phyloP scores from a whole-genome alignment of 495 filamentous ascomycete species.

The Xylaria cubensis region DNA sequence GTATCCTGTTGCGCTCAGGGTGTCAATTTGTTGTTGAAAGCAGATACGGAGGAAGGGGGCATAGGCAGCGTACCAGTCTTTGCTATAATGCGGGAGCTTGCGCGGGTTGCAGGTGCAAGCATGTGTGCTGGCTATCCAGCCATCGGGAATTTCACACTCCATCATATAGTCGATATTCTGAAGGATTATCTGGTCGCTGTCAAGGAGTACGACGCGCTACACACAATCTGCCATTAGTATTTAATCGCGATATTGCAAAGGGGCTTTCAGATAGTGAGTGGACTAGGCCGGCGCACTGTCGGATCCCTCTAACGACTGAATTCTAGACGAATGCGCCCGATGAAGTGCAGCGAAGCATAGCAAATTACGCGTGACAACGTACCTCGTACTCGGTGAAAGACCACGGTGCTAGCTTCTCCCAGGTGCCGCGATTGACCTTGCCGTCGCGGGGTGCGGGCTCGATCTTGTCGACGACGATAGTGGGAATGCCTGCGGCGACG shows the following conservation, averaged over 20 bases:
- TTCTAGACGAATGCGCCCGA: constrained; percentile 11
- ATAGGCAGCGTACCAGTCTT: constrained; percentile 36
- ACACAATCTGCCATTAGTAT: constrained; percentile 13
- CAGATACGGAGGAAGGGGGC: neutral
- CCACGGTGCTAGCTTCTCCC: constrained; percentile 53
- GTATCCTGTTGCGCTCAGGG: constrained; percentile 32
- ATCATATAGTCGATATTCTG: constrained; percentile 53
- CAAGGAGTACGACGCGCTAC: constrained; percentile 49
- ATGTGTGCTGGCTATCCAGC: constrained; percentile 45
- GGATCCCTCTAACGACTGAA: neutral
- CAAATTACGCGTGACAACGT: constrained; percentile 22
- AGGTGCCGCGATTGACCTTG: constrained; percentile 49
- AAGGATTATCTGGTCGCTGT: constrained; percentile 49
- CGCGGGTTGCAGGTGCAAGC: constrained; percentile 49
- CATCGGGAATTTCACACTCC: constrained; percentile 43
- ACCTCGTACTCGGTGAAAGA: constrained; percentile 51
- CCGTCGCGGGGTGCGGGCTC: constrained; percentile 47
- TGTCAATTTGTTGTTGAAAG: neutral
- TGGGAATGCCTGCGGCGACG: constrained; percentile 46
- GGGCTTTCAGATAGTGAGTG: neutral
- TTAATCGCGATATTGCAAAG: neutral
- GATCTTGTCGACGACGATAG: constrained; percentile 49
- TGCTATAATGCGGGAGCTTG: constrained; percentile 47
- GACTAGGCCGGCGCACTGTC: neutral
- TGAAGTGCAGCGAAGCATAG: constrained; percentile 1